Conservation (phyloP, 108 stramenopile genomes). For the Nitzschia sp. region DNA sequence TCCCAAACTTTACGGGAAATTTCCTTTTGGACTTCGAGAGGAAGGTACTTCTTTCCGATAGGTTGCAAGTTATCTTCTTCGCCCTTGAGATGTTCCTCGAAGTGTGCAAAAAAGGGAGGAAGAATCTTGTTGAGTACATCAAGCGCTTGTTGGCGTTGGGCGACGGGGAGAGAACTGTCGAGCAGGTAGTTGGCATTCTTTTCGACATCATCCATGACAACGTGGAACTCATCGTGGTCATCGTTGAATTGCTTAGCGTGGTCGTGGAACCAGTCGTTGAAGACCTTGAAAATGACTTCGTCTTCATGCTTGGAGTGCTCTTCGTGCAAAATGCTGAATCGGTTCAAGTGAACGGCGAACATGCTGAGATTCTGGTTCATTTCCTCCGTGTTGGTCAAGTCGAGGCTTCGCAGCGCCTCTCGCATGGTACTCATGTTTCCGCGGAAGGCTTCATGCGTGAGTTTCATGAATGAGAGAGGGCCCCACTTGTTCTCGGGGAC, state of each 20-base stretch:
- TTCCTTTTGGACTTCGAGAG: conserved; percentile 23
- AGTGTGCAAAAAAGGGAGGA: conserved; percentile 28
- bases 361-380: conserved; percentile 14
- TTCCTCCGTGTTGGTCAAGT: conserved; percentile 2
- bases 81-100: conserved; percentile 30
- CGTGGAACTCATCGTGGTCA: conserved; percentile 31
- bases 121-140: conserved; percentile 14
- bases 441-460: conserved; percentile 38
- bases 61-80: conserved; percentile 33
- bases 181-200: conserved; percentile 18
- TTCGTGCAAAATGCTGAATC: conserved; percentile 33
- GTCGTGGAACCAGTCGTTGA: conserved; percentile 31
- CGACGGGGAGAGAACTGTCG: conserved; percentile 10
- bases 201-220: not conserved
- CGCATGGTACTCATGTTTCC: conserved; percentile 25
- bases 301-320: conserved; percentile 41
- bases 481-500: conserved; percentile 37
- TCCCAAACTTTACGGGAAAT: conserved; percentile 28
- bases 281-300: conserved; percentile 37
- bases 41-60: conserved; percentile 32
- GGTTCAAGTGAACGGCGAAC: conserved; percentile 39
- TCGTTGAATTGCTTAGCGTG: conserved; percentile 35
- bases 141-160: conserved; percentile 21
- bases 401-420: not conserved
- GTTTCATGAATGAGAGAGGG: conserved; percentile 34